Evolutionary conservation across 2,329 filamentous ascomycete genomes (phyloP).

Genomic region (Stagonosporopsis rhizophila): DNA sequence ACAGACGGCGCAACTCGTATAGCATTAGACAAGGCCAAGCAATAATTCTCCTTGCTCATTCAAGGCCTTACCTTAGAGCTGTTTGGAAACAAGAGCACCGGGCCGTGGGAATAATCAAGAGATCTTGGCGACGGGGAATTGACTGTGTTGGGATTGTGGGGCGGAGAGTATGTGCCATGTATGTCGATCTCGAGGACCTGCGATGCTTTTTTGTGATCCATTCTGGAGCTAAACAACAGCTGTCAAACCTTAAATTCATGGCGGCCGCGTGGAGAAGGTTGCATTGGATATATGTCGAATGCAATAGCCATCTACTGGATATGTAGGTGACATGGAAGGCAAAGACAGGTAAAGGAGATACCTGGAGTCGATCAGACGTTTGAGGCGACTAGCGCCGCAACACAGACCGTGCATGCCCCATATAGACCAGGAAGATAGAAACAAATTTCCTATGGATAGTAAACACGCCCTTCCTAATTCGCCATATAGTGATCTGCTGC

Average conservation of each 20-base stretch:
- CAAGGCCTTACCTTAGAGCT: neutral
- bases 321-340: neutral
- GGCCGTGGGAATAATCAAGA: slow-evolving; percentile 1
- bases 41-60: slow-evolving; percentile 8
- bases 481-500: neutral
- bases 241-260: neutral
- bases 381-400: slow-evolving; percentile 1
- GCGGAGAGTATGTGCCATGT: slow-evolving; percentile 5
- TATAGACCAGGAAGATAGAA: neutral
- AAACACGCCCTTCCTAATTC: neutral
- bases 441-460: neutral
- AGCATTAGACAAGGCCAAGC: neutral
- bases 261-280: neutral
- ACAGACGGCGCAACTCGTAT: neutral
- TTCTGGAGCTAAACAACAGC: neutral
- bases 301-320: neutral
- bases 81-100: slow-evolving; percentile 16
- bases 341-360: neutral
- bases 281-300: neutral
- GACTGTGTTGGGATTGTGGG: neutral
- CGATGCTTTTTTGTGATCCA: neutral
- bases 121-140: slow-evolving; percentile 8
- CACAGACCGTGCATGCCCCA: neutral
- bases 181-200: neutral
- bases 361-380: slow-evolving; percentile 1